These are phyloP conservation scores for Phaeosphaeriaceae sp. DNA, from an alignment of 2,329 filamentous ascomycete genomes.

Conservation along the genomic window DNA sequence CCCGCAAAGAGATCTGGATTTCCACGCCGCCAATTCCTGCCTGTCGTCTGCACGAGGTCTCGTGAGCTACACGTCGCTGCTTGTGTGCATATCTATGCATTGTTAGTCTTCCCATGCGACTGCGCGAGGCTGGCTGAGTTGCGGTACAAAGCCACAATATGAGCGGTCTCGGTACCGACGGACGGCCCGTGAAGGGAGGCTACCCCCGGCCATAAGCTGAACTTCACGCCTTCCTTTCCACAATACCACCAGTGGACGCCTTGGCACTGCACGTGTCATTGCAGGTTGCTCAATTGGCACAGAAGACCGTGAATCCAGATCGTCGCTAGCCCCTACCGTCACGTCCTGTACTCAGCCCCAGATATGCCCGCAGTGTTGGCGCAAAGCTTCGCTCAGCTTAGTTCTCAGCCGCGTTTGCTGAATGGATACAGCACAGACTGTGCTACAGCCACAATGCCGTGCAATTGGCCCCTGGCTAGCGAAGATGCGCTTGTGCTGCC, in stretches of 20 bases:
- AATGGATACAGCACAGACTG: constrained; percentile 8
- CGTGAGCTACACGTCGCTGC: background rate
- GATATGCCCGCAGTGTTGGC: constrained; percentile 3
- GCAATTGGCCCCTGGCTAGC: constrained; percentile 12
- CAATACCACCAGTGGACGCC: background rate
- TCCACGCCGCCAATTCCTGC: background rate
- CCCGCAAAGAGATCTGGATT: background rate
- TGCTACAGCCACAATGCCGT: constrained; percentile 17
- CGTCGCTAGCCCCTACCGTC: constrained; percentile 1
- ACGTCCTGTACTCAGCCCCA: constrained; percentile 6
- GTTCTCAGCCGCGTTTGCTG: constrained; percentile 9
- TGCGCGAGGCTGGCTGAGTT: constrained; percentile 1
- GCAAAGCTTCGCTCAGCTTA: constrained; percentile 15
- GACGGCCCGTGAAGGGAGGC: background rate
- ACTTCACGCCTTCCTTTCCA: background rate
- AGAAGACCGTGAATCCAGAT: constrained; percentile 5
- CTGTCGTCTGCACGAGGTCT: background rate
- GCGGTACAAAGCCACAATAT: background rate
- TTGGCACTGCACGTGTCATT: constrained; percentile 8
- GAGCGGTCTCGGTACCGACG: background rate
- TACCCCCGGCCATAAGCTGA: background rate
- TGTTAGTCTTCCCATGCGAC: background rate
- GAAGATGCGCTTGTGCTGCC: constrained; percentile 8
- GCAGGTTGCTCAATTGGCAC: constrained; percentile 5
- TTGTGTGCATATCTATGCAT: background rate